These are phyloP conservation scores for Kluyveromyces nonfermentans DNA, from an alignment of 805 yeast genomes.

Conservation along the genomic window DNA sequence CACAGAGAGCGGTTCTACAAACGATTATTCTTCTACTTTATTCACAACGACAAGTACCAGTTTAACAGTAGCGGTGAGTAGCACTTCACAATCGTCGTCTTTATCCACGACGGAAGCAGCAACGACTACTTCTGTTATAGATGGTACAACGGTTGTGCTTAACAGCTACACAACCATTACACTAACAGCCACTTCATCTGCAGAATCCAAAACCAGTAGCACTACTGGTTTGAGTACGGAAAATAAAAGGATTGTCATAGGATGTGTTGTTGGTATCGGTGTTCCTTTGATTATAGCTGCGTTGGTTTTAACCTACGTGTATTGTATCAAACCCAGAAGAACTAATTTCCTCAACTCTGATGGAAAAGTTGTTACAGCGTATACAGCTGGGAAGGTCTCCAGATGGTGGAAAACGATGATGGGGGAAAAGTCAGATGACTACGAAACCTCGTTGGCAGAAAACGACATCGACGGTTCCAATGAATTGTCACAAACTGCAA, in stretches of 20 bases:
- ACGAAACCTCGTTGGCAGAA: slow-evolving; percentile 20
- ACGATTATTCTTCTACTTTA: not conserved
- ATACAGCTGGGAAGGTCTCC: slow-evolving; percentile 24
- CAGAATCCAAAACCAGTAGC: slow-evolving; percentile 15
- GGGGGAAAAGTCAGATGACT: slow-evolving; percentile 22
- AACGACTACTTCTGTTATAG: slow-evolving; percentile 14
- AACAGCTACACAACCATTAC: slow-evolving; percentile 28
- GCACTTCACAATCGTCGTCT: slow-evolving; percentile 3
- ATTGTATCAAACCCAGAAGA: slow-evolving; percentile 23
- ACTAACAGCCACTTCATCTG: slow-evolving; percentile 16
- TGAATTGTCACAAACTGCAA: not conserved
- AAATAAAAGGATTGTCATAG: slow-evolving; percentile 48
- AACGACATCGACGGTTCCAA: slow-evolving; percentile 11
- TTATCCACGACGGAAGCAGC: slow-evolving; percentile 5
- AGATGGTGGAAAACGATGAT: slow-evolving; percentile 23
- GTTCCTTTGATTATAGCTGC: slow-evolving; percentile 40
- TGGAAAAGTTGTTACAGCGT: slow-evolving; percentile 30
- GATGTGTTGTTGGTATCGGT: slow-evolving; percentile 65
- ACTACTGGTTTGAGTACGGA: slow-evolving; percentile 38
- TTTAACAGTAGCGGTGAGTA: slow-evolving; percentile 1
- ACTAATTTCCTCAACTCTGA: slow-evolving; percentile 30
- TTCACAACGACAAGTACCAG: not conserved
- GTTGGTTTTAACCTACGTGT: slow-evolving; percentile 19
- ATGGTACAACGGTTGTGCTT: slow-evolving; percentile 28
- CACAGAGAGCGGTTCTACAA: not conserved